phyloP scores from a whole-genome alignment of 2,329 filamentous ascomycete species.

The Periconia digitata region DNA sequence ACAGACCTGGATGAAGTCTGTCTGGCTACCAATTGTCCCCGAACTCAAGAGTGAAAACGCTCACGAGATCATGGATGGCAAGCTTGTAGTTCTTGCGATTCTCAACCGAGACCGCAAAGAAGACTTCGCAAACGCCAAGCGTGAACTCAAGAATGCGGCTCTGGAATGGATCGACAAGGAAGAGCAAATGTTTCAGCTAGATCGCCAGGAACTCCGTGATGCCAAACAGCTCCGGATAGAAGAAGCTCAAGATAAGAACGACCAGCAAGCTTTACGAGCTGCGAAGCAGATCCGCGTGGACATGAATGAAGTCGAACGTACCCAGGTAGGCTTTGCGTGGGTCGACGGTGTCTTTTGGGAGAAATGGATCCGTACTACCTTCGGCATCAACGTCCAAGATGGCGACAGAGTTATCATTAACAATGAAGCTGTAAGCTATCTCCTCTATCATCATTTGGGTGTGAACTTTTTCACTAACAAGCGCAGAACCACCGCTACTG shows the following conservation, averaged over 20 bases:
- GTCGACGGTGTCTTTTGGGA: slow-evolving; percentile 98
- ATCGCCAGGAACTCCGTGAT: slow-evolving; percentile 89
- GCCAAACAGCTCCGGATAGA: slow-evolving; percentile 94
- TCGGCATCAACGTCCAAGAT: slow-evolving; percentile 81
- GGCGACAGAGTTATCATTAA: slow-evolving; percentile 95
- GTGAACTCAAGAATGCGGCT: slow-evolving; percentile 93
- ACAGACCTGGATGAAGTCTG: slow-evolving; percentile 89
- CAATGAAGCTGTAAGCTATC: slow-evolving; percentile 81
- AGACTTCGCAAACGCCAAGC: slow-evolving; percentile 74
- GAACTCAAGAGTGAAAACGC: slow-evolving; percentile 91
- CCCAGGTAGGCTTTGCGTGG: slow-evolving; percentile 94
- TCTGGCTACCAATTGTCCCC: slow-evolving; percentile 94
- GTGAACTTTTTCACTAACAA: background rate
- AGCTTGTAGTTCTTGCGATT: slow-evolving; percentile 90
- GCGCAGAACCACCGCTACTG: slow-evolving; percentile 85
- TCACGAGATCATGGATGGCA: slow-evolving; percentile 90
- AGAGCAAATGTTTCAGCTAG: slow-evolving; percentile 85
- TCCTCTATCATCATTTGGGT: background rate
- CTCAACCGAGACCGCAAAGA: slow-evolving; percentile 78
- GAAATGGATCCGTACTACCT: slow-evolving; percentile 92
- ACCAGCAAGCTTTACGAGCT: slow-evolving; percentile 79
- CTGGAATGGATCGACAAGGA: slow-evolving; percentile 99
- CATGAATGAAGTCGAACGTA: slow-evolving; percentile 83
- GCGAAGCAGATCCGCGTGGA: slow-evolving; percentile 92
- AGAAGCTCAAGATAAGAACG: slow-evolving; percentile 90